A percentile compares a stretch with the other conserved stretches of the same genome.
Conservation (phyloP, 2,329 filamentous ascomycete species). For the Penicillium psychrosexuale region DNA sequence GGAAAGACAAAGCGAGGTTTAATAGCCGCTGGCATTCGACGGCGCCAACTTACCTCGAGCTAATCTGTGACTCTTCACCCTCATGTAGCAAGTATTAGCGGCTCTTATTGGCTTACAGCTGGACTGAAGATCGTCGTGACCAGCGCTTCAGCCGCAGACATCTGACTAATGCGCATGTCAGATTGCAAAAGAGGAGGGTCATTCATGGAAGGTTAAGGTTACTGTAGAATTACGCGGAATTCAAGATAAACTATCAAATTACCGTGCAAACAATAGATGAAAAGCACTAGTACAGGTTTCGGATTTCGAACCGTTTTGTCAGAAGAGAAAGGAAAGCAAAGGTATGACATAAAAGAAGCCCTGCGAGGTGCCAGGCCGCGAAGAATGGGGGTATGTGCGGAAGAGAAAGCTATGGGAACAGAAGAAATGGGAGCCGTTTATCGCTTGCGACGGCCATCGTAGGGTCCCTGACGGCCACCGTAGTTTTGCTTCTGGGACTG, state of each 20-base stretch:
- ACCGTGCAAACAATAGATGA: conserved; percentile 5
- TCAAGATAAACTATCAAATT: conserved; percentile 2
- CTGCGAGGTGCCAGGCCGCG: conserved; percentile 12
- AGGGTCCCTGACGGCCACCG: conserved; percentile 31
- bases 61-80: not conserved
- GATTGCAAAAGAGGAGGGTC: not conserved
- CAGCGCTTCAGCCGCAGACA: conserved; percentile 1
- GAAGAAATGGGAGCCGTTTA: conserved; percentile 11
- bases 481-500: conserved; percentile 24
- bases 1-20: not conserved
- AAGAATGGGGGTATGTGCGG: conserved; percentile 25
- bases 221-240: not conserved
- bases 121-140: not conserved
- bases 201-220: not conserved
- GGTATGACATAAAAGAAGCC: conserved; percentile 12
- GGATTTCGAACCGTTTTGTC: conserved; percentile 3
- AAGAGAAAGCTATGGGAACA: conserved; percentile 25
- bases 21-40: not conserved
- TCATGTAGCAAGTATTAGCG: not conserved
- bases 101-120: conserved; percentile 4
- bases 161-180: not conserved
- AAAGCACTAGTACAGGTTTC: conserved; percentile 4
- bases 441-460: conserved; percentile 25
- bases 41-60: not conserved
- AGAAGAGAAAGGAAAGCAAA: conserved; percentile 6